These are phyloP conservation scores for Pharnaceum exiguum DNA, from an alignment of 148 eudicot species.

Conservation along the genomic window DNA sequence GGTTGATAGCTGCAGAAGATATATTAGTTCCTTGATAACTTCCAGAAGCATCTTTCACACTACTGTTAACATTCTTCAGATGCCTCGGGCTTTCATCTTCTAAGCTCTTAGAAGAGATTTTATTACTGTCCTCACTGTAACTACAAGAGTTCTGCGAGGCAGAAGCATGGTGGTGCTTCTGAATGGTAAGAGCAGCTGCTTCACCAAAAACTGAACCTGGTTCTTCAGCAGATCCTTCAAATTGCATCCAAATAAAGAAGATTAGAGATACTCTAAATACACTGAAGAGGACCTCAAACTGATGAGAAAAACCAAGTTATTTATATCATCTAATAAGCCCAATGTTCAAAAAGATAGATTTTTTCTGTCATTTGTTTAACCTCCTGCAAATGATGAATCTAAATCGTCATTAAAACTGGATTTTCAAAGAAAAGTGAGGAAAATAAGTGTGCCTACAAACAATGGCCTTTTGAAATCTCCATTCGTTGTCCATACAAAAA, in stretches of 20 bases:
- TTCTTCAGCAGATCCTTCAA: constrained; percentile 87
- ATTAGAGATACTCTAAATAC: background rate
- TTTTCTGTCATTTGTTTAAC: too few species aligned
- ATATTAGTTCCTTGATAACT: constrained; percentile 46
- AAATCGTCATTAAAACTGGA: too few species aligned
- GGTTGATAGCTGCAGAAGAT: constrained; percentile 49
- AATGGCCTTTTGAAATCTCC: too few species aligned
- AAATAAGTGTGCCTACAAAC: too few species aligned
- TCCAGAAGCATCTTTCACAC: constrained; percentile 54
- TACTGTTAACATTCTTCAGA: constrained; percentile 38
- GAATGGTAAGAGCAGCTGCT: constrained; percentile 64
- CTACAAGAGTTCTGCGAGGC: constrained; percentile 34
- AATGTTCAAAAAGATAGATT: too few species aligned
- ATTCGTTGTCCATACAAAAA: too few species aligned
- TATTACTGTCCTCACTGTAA: constrained; percentile 47
- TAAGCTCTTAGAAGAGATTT: constrained; percentile 32
- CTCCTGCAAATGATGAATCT: too few species aligned
- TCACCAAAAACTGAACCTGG: constrained; percentile 76
- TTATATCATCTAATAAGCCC: too few species aligned
- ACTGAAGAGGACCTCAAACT: background rate
- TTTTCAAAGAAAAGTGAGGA: too few species aligned
- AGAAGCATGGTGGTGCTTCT: constrained; percentile 54
- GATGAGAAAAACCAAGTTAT: background rate
- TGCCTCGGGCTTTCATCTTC: constrained; percentile 79
- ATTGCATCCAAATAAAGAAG: constrained; percentile 1